A percentile compares a stretch with the other conserved stretches of the same genome.
Evolutionary conservation across 306 rosid species (phyloP).

Genomic region (Ormosia emarginata): DNA sequence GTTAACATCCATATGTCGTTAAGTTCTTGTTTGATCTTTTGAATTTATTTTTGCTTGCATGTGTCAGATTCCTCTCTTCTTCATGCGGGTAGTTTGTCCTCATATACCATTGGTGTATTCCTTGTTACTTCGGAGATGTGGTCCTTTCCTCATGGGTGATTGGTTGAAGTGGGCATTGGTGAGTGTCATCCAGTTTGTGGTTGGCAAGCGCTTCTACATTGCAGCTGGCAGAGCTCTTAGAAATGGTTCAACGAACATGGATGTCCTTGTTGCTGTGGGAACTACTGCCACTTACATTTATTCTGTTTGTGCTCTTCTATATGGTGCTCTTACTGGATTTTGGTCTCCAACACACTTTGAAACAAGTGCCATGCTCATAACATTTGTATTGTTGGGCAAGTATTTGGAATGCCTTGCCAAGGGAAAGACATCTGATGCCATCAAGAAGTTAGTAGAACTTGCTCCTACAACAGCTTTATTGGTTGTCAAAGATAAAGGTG

Average conservation of each 20-base stretch:
- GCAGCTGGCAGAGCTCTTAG: slow-evolving; percentile 96
- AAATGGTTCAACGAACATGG: slow-evolving; percentile 98
- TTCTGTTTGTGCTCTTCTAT: slow-evolving; percentile 92
- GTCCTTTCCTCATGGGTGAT: slow-evolving; percentile 86
- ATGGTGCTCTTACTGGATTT: slow-evolving; percentile 92
- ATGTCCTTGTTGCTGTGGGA: slow-evolving; percentile 96
- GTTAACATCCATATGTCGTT: background rate
- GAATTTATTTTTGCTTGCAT: slow-evolving; percentile 21
- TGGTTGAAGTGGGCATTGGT: slow-evolving; percentile 97
- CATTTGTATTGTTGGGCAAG: slow-evolving; percentile 95
- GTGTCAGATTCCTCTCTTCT: slow-evolving; percentile 76
- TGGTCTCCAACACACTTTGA: slow-evolving; percentile 97
- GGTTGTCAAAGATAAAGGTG: slow-evolving; percentile 82
- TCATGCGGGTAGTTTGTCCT: slow-evolving; percentile 84
- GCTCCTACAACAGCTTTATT: slow-evolving; percentile 81
- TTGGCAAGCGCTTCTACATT: slow-evolving; percentile 92
- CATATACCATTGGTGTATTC: slow-evolving; percentile 78
- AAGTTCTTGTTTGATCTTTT: slow-evolving; percentile 14
- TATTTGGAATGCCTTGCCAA: slow-evolving; percentile 97
- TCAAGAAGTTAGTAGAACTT: slow-evolving; percentile 92
- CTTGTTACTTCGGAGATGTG: slow-evolving; percentile 75
- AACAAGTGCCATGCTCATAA: slow-evolving; percentile 98
- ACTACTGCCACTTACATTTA: slow-evolving; percentile 94
- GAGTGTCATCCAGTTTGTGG: slow-evolving; percentile 80
- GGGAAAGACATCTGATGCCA: slow-evolving; percentile 99